Base-by-base conservation (phyloP, 2,329 filamentous ascomycete species). In the Colletotrichum nymphaeae region DNA sequence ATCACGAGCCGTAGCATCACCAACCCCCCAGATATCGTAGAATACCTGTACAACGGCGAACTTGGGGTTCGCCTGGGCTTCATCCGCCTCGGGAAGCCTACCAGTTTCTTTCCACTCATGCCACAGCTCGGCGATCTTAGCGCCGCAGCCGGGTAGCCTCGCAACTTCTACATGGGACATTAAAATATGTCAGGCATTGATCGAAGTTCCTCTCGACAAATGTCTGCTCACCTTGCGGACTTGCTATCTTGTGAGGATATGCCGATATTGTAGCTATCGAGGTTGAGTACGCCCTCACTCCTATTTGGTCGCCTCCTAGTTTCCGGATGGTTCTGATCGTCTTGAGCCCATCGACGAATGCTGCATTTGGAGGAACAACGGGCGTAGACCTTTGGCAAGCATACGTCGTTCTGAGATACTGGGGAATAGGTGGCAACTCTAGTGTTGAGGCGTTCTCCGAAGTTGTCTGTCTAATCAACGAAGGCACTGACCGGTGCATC, bases 1-100 rank as follows among this genome's bases (percentile, higher is more conserved):
- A 1, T 95, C 90, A 19, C 92, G 88, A 0, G 96, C 95, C 0
- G 93, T 97, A 14, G 90, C 91, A 2, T 93, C 92, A 0, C 93
- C 96, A 0, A 98, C 95, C n/a, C 95, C 96, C 94, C 95, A 98
- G 70, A 98, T 97, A 5, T 93, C 87, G 83, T 93, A 94, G 81
- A 98, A 98, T 0, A 88, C 81, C 57, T 90, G 86, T 4, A 98
- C 83, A 0, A 91, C 87, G 24, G 87, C 86, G 71, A 97, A 86
- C 70, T 88, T 89, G 14, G 90, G 85, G 76, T 97, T 92, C 0
- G 84, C 82, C 63, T 93, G 88, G 1, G 93, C 88, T 4, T 91
- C 89, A 8, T 88, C 84, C 0, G 92, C 91, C 28, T 94, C 93
- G 46, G 86, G 80, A 5, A 97, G 84, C 19, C 82, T 85, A 0